Conservation (phyloP, 2,329 filamentous ascomycete species). For the Pseudocercospora cruenta region DNA sequence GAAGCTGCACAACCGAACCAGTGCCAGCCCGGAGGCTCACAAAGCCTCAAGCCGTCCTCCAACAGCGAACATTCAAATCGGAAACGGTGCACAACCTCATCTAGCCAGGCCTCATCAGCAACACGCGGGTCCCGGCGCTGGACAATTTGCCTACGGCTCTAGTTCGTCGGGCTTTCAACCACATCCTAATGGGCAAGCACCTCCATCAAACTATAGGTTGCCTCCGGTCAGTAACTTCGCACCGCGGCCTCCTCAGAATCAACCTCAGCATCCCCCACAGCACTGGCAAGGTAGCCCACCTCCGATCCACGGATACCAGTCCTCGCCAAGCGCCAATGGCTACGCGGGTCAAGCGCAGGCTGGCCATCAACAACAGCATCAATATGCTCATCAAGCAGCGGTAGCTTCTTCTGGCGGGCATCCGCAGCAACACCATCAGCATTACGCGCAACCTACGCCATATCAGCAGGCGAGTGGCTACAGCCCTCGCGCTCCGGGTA, state of each 20-base stretch:
- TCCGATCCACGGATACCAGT: conserved; percentile 27
- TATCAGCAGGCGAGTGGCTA: conserved; percentile 17
- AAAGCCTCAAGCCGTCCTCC: conserved; percentile 26
- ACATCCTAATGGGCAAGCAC: conserved; percentile 48
- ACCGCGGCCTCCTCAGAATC: conserved; percentile 28
- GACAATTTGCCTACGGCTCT: conserved; percentile 24
- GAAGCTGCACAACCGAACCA: conserved; percentile 53
- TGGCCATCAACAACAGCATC: conserved; percentile 39
- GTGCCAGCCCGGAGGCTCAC: conserved; percentile 31
- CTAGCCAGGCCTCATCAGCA: conserved; percentile 24
- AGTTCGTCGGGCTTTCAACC: conserved; percentile 51
- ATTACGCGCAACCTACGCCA: conserved; percentile 13
- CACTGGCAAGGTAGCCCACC: conserved; percentile 35
- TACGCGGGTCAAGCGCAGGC: conserved; percentile 22
- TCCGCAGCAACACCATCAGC: conserved; percentile 24
- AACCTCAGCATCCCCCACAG: conserved; percentile 34
- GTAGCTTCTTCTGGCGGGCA: conserved; percentile 34
- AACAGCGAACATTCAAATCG: conserved; percentile 25
- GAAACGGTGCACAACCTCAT: conserved; percentile 28
- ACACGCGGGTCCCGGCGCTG: conserved; percentile 23
- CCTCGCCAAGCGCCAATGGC: conserved; percentile 23
- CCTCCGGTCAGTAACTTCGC: conserved; percentile 37
- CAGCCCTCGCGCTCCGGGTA: conserved; percentile 9
- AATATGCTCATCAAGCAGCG: conserved; percentile 38
- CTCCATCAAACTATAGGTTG: conserved; percentile 41